Percentiles rank a stretch among this genome's conserved stretches.
Evolutionary conservation across 495 filamentous ascomycete species (phyloP).

Genomic region (Cryomyces minteri): DNA sequence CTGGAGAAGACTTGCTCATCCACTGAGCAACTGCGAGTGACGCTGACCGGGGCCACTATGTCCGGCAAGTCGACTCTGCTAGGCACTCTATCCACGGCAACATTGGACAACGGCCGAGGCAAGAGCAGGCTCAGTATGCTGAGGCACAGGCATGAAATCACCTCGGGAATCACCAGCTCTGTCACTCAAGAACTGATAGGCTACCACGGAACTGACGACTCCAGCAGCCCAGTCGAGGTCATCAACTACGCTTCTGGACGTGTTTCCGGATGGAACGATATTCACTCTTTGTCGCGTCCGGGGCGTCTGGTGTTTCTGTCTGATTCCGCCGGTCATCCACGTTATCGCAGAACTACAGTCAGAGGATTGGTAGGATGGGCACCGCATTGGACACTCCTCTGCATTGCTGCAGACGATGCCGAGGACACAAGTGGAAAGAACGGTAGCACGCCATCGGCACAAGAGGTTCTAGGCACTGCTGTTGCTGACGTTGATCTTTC

Average conservation of each 20-base stretch:
- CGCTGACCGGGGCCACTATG: slow-evolving; percentile 76
- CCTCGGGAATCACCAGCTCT: slow-evolving; percentile 79
- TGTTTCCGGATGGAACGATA: slow-evolving; percentile 86
- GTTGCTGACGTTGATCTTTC: slow-evolving; percentile 48
- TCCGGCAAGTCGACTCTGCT: slow-evolving; percentile 86
- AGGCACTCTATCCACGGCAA: slow-evolving; percentile 72
- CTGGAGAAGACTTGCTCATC: too few relatives aligned
- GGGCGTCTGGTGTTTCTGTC: slow-evolving; percentile 73
- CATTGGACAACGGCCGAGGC: slow-evolving; percentile 80
- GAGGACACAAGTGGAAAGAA: slow-evolving; percentile 26
- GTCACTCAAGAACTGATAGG: slow-evolving; percentile 85
- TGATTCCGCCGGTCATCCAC: slow-evolving; percentile 77
- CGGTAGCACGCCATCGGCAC: slow-evolving; percentile 20
- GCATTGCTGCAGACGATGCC: slow-evolving; percentile 64
- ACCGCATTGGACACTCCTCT: slow-evolving; percentile 81
- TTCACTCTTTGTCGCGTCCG: slow-evolving; percentile 53
- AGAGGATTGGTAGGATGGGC: slow-evolving; percentile 88
- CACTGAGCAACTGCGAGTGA: slow-evolving; percentile 83
- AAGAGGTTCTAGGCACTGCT: slow-evolving; percentile 30
- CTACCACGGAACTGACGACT: slow-evolving; percentile 29
- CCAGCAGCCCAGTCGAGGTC: slow-evolving; percentile 29
- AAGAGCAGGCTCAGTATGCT: slow-evolving; percentile 72
- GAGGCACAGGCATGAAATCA: slow-evolving; percentile 89
- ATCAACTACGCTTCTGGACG: slow-evolving; percentile 78
- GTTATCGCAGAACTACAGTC: slow-evolving; percentile 73